Percentiles rank a stretch among this genome's conserved stretches.
Conservation (phyloP, 73 alveolate species). For the Urostyla sp. region DNA sequence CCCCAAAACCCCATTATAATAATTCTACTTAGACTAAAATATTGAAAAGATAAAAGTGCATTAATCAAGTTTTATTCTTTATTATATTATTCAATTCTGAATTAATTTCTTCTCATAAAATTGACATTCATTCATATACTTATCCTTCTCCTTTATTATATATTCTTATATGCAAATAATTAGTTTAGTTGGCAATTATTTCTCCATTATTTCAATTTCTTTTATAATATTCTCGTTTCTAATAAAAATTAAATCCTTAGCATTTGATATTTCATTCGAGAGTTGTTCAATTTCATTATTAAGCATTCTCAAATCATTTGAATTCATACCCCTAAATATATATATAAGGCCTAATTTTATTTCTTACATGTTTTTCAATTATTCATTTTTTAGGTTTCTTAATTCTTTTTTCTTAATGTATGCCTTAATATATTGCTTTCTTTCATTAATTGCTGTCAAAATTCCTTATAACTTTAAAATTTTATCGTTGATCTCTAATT, state of each 20-base stretch:
- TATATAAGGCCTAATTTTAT: background rate
- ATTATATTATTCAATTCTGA: background rate
- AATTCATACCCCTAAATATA: background rate
- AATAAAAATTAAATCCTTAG: background rate
- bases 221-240: background rate
- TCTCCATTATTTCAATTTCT: constrained; percentile 14
- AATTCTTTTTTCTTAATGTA: background rate
- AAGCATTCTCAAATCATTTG: background rate
- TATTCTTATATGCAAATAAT: background rate
- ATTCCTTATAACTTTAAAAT: constrained; percentile 10
- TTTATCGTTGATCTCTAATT: constrained; percentile 3
- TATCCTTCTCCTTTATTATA: background rate
- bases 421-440: background rate
- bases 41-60: background rate
- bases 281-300: constrained; percentile 20
- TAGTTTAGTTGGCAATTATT: background rate
- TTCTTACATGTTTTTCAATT: background rate
- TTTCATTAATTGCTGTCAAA: background rate
- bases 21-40: too few species aligned
- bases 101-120: background rate
- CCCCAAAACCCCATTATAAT: background rate
- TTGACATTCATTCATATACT: background rate
- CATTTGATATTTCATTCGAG: constrained; percentile 4
- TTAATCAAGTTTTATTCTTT: too few species aligned
- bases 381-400: background rate